A percentile compares a stretch with the other conserved stretches of the same genome.
These are phyloP conservation scores for Margaritispora aquatica DNA, from an alignment of 495 filamentous ascomycete genomes.

Conservation along the genomic window DNA sequence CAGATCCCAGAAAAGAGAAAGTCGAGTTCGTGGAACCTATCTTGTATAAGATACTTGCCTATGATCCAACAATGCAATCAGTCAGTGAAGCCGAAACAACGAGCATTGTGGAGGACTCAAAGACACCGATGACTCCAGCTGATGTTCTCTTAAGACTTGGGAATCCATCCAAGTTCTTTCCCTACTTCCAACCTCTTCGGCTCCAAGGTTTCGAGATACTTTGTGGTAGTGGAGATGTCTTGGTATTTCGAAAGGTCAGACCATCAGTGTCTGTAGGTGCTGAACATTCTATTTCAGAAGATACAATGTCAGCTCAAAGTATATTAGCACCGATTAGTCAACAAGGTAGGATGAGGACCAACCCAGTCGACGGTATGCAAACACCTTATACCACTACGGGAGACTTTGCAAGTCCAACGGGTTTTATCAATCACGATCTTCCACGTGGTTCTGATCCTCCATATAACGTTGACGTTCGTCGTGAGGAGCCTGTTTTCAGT, in stretches of 20 bases:
- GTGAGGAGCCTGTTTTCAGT: slow-evolving; percentile 54
- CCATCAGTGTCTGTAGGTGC: too few relatives aligned
- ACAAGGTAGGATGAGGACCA: slow-evolving; percentile 25
- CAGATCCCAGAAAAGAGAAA: background rate
- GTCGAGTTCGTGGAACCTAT: slow-evolving; percentile 27
- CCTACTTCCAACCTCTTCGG: slow-evolving; percentile 58
- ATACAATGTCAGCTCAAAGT: background rate
- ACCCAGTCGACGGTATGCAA: slow-evolving; percentile 51
- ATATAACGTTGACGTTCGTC: slow-evolving; percentile 42
- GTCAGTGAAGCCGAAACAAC: slow-evolving; percentile 58
- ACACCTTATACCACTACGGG: slow-evolving; percentile 31
- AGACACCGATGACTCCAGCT: slow-evolving; percentile 42
- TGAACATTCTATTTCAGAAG: slow-evolving; percentile 1
- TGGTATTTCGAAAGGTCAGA: slow-evolving; percentile 62
- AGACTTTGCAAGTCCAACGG: slow-evolving; percentile 48
- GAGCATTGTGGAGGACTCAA: slow-evolving; percentile 43
- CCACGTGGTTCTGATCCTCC: slow-evolving; percentile 27
- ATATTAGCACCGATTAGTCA: background rate
- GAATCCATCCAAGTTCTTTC: slow-evolving; percentile 65
- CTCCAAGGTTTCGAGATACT: slow-evolving; percentile 68
- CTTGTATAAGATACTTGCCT: slow-evolving; percentile 67
- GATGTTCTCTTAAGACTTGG: slow-evolving; percentile 62
- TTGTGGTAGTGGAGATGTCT: slow-evolving; percentile 59
- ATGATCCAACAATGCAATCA: slow-evolving; percentile 56
- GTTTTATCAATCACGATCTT: slow-evolving; percentile 50